Percentiles rank a stretch among this genome's conserved stretches.
Conservation (phyloP, 257 asterid genomes). For the Mitragyna speciosa region DNA sequence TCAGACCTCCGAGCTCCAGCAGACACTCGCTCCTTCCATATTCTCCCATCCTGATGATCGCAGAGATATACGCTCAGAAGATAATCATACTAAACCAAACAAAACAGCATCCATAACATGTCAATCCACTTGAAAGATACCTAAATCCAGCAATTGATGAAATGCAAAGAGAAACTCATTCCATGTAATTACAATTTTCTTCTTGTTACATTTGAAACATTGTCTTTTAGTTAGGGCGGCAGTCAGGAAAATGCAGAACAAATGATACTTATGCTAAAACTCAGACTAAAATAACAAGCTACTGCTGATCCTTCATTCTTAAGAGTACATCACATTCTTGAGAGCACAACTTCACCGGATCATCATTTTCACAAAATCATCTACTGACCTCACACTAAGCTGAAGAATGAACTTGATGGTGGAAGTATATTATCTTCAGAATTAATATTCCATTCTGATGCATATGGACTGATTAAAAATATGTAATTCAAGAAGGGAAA, state of each 20-base stretch:
- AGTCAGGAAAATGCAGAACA: background rate
- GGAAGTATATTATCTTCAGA: background rate
- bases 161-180: background rate
- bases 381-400: background rate
- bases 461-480: background rate
- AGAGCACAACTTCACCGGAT: background rate
- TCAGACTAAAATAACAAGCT: background rate
- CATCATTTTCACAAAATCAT: background rate
- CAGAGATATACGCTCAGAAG: background rate
- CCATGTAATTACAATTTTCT: background rate
- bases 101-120: background rate
- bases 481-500: background rate
- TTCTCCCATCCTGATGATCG: conserved; percentile 73
- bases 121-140: background rate
- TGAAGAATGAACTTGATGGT: background rate
- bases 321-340: background rate
- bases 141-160: background rate
- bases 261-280: background rate
- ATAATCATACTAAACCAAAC: background rate
- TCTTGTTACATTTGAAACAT: background rate
- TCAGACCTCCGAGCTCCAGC: conserved; percentile 52
- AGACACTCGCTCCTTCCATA: conserved; percentile 92
- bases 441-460: background rate
- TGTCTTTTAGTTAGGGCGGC: background rate
- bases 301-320: background rate